Conservation (phyloP, 2,329 filamentous ascomycete genomes). For the Paraconiothyrium brasiliense region DNA sequence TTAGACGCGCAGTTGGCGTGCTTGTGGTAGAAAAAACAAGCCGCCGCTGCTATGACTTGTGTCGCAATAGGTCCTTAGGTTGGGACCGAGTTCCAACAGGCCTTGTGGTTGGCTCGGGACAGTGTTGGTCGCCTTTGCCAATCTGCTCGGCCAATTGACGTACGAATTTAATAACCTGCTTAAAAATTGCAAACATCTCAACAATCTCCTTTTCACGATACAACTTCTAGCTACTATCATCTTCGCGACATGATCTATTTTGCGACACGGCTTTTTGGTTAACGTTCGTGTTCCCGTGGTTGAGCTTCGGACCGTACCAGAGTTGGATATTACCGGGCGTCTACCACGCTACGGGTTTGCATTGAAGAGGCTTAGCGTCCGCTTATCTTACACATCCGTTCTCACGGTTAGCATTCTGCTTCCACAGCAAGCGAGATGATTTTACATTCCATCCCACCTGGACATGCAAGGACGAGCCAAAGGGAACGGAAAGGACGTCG, state of each 20-base stretch:
- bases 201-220: too few species aligned
- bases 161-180: conserved; percentile 23
- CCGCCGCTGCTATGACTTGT: conserved; percentile 30
- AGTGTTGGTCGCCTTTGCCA: conserved; percentile 8
- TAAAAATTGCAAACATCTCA: conserved; percentile 1
- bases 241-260: too few species aligned
- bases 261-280: background rate
- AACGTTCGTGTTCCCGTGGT: background rate
- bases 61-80: conserved; percentile 45
- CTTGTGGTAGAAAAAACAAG: conserved; percentile 36
- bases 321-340: background rate
- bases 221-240: too few species aligned
- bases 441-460: background rate
- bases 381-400: too few species aligned
- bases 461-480: background rate
- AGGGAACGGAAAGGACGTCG: background rate
- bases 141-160: conserved; percentile 1
- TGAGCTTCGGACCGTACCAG: background rate
- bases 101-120: conserved; percentile 12
- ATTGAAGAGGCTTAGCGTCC: background rate
- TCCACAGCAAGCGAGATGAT: background rate
- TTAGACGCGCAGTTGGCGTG: conserved; percentile 30
- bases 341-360: background rate
- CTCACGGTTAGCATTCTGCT: too few species aligned
- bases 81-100: conserved; percentile 33